phyloP scores from a whole-genome alignment of 768 basidiomycete species.

The Obba rivulosa region DNA sequence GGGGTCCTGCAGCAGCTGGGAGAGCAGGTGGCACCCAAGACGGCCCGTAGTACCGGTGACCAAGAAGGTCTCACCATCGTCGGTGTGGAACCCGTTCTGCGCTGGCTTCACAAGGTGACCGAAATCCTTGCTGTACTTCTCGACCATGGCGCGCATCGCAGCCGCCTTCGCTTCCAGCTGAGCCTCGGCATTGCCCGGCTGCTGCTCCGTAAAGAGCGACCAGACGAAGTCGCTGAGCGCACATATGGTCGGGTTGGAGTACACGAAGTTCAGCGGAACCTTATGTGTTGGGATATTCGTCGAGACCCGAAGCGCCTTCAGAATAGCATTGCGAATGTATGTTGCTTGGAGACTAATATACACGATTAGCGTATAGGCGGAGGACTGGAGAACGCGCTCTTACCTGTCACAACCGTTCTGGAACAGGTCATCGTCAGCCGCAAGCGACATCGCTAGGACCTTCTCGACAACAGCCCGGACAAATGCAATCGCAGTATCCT shows the following conservation, averaged over 20 bases:
- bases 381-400: not conserved
- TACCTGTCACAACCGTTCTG: constrained; percentile 37
- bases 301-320: constrained; percentile 22
- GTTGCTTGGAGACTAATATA: constrained; percentile 25
- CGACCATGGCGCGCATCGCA: constrained; percentile 34
- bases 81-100: not conserved
- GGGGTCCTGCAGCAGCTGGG: constrained; percentile 13
- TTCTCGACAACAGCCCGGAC: constrained; percentile 29
- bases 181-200: constrained; percentile 11
- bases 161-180: constrained; percentile 9
- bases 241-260: constrained; percentile 35
- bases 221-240: constrained; percentile 17
- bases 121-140: constrained; percentile 30
- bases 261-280: constrained; percentile 30
- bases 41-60: constrained; percentile 31
- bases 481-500: constrained; percentile 20
- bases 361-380: no score
- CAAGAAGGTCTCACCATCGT: constrained; percentile 19
- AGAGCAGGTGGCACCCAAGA: constrained; percentile 23
- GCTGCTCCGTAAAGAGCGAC: constrained; percentile 3
- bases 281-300: constrained; percentile 7
- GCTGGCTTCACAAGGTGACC: constrained; percentile 1
- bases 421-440: constrained; percentile 34
- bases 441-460: constrained; percentile 23
- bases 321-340: constrained; percentile 27